Evolutionary conservation across 2,329 filamentous ascomycete genomes (phyloP).

Genomic region (Pseudocercospora fijiensis): DNA sequence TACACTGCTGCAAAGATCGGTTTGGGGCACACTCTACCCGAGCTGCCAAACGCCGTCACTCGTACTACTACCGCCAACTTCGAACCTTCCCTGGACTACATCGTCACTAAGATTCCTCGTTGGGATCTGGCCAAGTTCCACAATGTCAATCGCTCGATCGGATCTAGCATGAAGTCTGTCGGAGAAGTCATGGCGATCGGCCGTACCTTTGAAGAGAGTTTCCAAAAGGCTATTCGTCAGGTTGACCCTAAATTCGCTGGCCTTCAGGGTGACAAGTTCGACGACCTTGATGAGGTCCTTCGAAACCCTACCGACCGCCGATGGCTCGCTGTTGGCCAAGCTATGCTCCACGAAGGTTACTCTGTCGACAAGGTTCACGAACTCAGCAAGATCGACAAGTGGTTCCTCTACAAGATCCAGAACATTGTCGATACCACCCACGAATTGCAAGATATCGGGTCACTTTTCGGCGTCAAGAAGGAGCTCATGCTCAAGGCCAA

Average conservation of each 20-base stretch:
- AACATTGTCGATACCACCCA: conserved; percentile 91
- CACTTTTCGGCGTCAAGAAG: conserved; percentile 79
- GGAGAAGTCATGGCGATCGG: conserved; percentile 99
- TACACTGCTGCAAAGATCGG: conserved; percentile 99
- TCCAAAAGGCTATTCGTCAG: conserved; percentile 97
- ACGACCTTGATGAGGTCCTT: conserved; percentile 85
- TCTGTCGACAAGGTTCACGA: conserved; percentile 88
- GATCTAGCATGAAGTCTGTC: conserved; percentile 97
- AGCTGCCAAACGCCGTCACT: conserved; percentile 95
- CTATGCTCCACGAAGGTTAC: conserved; percentile 96
- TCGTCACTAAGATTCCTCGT: conserved; percentile 96
- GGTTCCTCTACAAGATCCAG: conserved; percentile 98
- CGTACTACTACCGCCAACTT: conserved; percentile 99
- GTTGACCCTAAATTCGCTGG: conserved; percentile 90
- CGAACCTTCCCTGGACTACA: conserved; percentile 94
- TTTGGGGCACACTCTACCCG: conserved; percentile 89
- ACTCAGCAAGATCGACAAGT: conserved; percentile 97
- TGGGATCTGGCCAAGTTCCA: conserved; percentile 99
- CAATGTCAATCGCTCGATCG: conserved; percentile 95
- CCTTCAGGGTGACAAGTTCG: conserved; percentile 94
- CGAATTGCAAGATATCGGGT: conserved; percentile 80
- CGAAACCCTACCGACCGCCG: conserved; percentile 92
- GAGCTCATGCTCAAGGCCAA: conserved; percentile 88
- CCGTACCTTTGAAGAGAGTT: conserved; percentile 96
- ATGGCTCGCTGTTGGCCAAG: conserved; percentile 96